phyloP scores from a whole-genome alignment of 2,329 filamentous ascomycete species.

The Colletotrichum spaethianum region DNA sequence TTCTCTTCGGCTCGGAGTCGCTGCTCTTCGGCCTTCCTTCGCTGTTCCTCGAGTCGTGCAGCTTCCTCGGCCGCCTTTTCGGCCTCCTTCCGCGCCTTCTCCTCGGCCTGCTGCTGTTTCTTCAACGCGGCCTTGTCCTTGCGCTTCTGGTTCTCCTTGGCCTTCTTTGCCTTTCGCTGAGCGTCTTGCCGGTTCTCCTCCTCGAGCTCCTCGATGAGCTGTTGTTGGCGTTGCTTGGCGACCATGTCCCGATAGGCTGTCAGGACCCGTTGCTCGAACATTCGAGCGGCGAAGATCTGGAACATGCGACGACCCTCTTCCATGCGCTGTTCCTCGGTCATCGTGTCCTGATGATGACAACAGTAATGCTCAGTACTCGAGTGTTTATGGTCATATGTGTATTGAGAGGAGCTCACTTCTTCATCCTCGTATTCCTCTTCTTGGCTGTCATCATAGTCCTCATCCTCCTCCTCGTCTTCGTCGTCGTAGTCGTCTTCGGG shows the following conservation, averaged over 20 bases:
- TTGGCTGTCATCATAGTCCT: slow-evolving; percentile 68
- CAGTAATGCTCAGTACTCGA: slow-evolving; percentile 60
- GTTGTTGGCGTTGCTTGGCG: slow-evolving; percentile 89
- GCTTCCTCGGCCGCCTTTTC: slow-evolving; percentile 92
- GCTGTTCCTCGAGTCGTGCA: slow-evolving; percentile 80
- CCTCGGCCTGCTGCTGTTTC: slow-evolving; percentile 90
- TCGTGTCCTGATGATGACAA: slow-evolving; percentile 79
- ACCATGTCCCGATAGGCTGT: slow-evolving; percentile 99
- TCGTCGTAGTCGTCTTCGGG: slow-evolving; percentile 83
- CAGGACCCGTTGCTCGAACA: slow-evolving; percentile 98
- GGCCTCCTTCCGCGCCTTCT: slow-evolving; percentile 88
- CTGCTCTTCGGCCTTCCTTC: slow-evolving; percentile 85
- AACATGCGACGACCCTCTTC: slow-evolving; percentile 99
- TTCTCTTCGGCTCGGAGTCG: slow-evolving; percentile 89
- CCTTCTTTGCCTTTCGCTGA: slow-evolving; percentile 91
- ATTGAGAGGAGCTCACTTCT: slow-evolving; percentile 56
- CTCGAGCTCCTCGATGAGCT: slow-evolving; percentile 90
- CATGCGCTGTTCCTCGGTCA: slow-evolving; percentile 99
- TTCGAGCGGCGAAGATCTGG: slow-evolving; percentile 97
- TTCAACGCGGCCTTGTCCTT: slow-evolving; percentile 94
- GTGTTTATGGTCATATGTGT: slow-evolving; percentile 42
- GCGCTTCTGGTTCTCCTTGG: slow-evolving; percentile 92
- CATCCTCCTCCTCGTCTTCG: slow-evolving; percentile 71
- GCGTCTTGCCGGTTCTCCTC: slow-evolving; percentile 84
- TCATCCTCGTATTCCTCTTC: slow-evolving; percentile 75